Percentiles rank a stretch among this genome's conserved stretches.
Conservation (phyloP, 2,329 filamentous ascomycete genomes). For the Endoconidiophora polonica region DNA sequence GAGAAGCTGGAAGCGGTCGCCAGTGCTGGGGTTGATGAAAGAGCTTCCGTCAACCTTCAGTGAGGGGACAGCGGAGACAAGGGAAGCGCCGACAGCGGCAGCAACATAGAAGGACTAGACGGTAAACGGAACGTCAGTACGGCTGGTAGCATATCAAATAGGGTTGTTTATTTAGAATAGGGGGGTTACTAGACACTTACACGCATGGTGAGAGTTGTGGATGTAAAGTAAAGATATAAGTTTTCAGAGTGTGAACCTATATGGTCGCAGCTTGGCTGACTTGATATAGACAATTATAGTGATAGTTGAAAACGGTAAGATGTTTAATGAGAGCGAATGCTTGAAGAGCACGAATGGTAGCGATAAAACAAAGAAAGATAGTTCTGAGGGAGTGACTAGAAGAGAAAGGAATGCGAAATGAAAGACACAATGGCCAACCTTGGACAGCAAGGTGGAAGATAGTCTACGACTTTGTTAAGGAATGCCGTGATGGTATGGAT, state of each 20-base stretch:
- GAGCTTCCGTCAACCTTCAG: conserved; percentile 39
- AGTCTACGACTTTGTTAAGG: background rate
- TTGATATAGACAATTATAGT: background rate
- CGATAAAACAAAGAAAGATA: background rate
- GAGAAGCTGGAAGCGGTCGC: conserved; percentile 47
- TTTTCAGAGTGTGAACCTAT: background rate
- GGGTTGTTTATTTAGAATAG: background rate
- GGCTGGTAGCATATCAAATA: background rate
- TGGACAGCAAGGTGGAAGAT: conserved; percentile 9
- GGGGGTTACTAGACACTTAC: conserved; percentile 2
- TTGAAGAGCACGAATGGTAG: conserved; percentile 1
- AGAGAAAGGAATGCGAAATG: conserved; percentile 12
- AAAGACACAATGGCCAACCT: conserved; percentile 5
- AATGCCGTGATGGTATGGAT: conserved; percentile 1
- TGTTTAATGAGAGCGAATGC: background rate
- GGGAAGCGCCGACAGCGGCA: conserved; percentile 34
- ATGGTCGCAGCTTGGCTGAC: too few species aligned
- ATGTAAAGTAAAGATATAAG: background rate
- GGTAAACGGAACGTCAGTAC: background rate
- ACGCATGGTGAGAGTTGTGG: conserved; percentile 5
- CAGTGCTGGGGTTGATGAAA: conserved; percentile 42
- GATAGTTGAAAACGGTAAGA: background rate
- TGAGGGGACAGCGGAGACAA: conserved; percentile 38
- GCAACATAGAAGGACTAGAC: conserved; percentile 18
- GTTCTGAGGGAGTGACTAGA: conserved; percentile 14